These are phyloP conservation scores for Achaetomium macrosporum DNA, from an alignment of 2,329 filamentous ascomycete genomes.

Conservation along the genomic window DNA sequence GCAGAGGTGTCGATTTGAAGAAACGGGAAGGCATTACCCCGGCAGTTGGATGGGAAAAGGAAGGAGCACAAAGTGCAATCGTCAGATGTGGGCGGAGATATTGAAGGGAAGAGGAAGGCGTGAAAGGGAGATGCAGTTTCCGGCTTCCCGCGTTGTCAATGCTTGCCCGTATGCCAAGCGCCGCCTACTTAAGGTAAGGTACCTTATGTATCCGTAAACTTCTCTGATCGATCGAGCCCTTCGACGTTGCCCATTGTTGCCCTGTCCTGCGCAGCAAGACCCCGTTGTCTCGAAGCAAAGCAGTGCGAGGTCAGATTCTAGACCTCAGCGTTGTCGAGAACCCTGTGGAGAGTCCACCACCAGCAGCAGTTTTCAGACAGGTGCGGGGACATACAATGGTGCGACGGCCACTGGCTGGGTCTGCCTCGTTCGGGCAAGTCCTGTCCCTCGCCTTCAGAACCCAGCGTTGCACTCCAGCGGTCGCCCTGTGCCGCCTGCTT, in stretches of 20 bases:
- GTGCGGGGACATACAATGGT: neutral
- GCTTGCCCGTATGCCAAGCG: constrained; percentile 11
- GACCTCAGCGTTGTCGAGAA: too few species aligned
- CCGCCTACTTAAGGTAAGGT: too few species aligned
- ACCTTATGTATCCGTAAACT: too few species aligned
- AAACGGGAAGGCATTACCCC: too few species aligned
- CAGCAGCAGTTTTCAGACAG: constrained; percentile 4
- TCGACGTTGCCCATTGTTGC: constrained; percentile 10
- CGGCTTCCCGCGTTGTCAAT: too few species aligned
- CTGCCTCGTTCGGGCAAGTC: constrained; percentile 8
- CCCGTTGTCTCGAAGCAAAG: too few species aligned
- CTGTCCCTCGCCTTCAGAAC: constrained; percentile 8
- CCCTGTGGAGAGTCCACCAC: neutral
- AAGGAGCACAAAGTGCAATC: neutral
- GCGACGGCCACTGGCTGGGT: constrained; percentile 11
- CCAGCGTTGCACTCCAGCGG: constrained; percentile 13
- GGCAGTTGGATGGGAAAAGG: neutral
- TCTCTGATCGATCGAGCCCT: too few species aligned
- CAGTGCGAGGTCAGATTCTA: too few species aligned
- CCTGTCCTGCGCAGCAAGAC: neutral
- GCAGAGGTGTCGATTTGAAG: too few species aligned
- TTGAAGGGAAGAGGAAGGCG: neutral
- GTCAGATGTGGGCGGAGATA: neutral
- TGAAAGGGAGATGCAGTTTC: too few species aligned
- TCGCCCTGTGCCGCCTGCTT: constrained; percentile 11